Evolutionary conservation across 805 yeast species (phyloP).

Genomic region (Saccharomycopsis oosterbeekiorum): DNA sequence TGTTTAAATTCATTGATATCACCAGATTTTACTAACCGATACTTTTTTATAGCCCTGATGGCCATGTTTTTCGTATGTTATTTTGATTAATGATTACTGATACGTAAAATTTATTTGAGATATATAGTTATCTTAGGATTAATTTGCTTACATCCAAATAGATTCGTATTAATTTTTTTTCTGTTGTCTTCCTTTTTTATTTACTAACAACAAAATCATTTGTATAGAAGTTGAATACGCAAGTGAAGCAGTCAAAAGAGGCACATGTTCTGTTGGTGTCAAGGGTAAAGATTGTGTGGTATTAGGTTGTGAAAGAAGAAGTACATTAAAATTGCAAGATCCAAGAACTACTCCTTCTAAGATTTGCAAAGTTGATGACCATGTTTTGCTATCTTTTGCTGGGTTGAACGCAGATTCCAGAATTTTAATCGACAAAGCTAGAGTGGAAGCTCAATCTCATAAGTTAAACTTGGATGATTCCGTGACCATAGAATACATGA

Average conservation of each 20-base stretch:
- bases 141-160: background rate
- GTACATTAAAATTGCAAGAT: constrained; percentile 90
- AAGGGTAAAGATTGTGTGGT: constrained; percentile 86
- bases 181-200: background rate
- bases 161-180: too few relatives aligned
- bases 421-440: constrained; percentile 85
- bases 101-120: too few relatives aligned
- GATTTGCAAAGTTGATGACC: constrained; percentile 84
- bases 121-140: too few relatives aligned
- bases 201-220: background rate
- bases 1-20: background rate
- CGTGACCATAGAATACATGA: constrained; percentile 81
- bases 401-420: constrained; percentile 98
- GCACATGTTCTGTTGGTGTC: constrained; percentile 96
- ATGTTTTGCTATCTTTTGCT: constrained; percentile 87
- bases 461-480: constrained; percentile 91
- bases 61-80: constrained; percentile 84
- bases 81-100: background rate
- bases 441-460: constrained; percentile 94
- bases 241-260: constrained; percentile 93
- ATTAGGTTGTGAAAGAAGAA: constrained; percentile 92
- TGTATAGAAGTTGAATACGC: constrained; percentile 85
- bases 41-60: constrained; percentile 65
- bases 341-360: constrained; percentile 94
- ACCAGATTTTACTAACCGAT: constrained; percentile 26